These are phyloP conservation scores for Taxillus chinensis DNA, from an alignment of 164 flowering plant species.

Conservation along the genomic window DNA sequence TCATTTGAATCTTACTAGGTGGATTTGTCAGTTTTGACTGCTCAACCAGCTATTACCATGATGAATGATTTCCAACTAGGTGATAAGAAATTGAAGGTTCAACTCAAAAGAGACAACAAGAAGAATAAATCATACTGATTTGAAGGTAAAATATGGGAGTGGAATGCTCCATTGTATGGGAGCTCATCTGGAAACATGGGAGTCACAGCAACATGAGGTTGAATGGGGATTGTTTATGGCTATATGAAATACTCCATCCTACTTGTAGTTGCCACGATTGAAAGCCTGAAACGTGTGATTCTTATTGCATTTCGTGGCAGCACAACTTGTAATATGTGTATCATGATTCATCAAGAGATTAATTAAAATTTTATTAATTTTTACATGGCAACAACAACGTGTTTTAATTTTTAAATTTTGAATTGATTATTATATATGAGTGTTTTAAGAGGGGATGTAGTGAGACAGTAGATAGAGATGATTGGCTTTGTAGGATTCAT, in stretches of 20 bases:
- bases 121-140: conserved; percentile 63
- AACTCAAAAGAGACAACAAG: conserved; percentile 94
- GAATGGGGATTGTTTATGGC: conserved; percentile 20
- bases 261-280: conserved; percentile 24
- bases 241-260: conserved; percentile 24
- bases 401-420: no score
- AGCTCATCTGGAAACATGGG: conserved; percentile 17
- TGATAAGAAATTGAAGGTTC: conserved; percentile 96
- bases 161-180: conserved; percentile 16
- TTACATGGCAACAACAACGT: no score
- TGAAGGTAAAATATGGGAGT: conserved; percentile 22
- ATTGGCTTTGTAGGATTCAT: no score
- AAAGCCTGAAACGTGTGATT: conserved; percentile 38
- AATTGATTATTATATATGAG: no score
- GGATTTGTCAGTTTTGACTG: conserved; percentile 98
- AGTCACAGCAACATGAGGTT: conserved; percentile 22
- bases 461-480: no score
- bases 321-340: no score
- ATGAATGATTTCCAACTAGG: conserved; percentile 92
- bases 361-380: conserved; percentile 57
- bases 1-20: conserved; percentile 25
- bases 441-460: no score
- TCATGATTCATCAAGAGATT: conserved; percentile 47
- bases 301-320: no score
- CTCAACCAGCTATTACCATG: conserved; percentile 72